Percentiles rank a stretch among this genome's conserved stretches.
Evolutionary conservation across 371 early-diverging fungal genomes (phyloP).

Genomic region (Mucor sp.): DNA sequence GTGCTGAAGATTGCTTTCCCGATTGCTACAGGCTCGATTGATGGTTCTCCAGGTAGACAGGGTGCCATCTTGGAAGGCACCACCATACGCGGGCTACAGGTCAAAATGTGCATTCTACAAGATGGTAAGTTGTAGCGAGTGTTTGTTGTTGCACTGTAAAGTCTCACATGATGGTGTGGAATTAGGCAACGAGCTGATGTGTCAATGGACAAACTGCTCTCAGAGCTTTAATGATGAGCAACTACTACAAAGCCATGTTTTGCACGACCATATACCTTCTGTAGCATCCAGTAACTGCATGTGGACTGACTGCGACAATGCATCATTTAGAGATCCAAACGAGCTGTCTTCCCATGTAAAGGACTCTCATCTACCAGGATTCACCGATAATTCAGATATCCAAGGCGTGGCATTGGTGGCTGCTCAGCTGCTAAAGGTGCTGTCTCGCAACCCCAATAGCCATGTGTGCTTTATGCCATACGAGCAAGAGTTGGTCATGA

Average conservation of each 20-base stretch:
- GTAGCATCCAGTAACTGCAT: slow-evolving; percentile 35
- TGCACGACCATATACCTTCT: slow-evolving; percentile 48
- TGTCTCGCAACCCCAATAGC: slow-evolving; percentile 58
- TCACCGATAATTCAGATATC: slow-evolving; percentile 38
- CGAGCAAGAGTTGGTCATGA: slow-evolving; percentile 38
- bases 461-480: slow-evolving; percentile 59
- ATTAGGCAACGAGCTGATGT: slow-evolving; percentile 29
- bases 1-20: slow-evolving; percentile 44
- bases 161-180: neutral
- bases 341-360: slow-evolving; percentile 17
- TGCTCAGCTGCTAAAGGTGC: slow-evolving; percentile 62
- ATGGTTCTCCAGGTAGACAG: slow-evolving; percentile 5
- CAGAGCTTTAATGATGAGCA: slow-evolving; percentile 44
- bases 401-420: slow-evolving; percentile 67
- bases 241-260: slow-evolving; percentile 50
- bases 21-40: slow-evolving; percentile 7
- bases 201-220: slow-evolving; percentile 61
- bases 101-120: slow-evolving; percentile 33
- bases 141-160: too few relatives aligned
- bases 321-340: slow-evolving; percentile 12
- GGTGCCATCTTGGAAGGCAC: slow-evolving; percentile 22
- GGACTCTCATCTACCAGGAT: slow-evolving; percentile 22
- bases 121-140: slow-evolving; percentile 26
- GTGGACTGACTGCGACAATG: slow-evolving; percentile 46
- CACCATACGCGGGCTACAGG: slow-evolving; percentile 29